Conservation (phyloP, 2,329 filamentous ascomycete species). For the Cercospora sp. region DNA sequence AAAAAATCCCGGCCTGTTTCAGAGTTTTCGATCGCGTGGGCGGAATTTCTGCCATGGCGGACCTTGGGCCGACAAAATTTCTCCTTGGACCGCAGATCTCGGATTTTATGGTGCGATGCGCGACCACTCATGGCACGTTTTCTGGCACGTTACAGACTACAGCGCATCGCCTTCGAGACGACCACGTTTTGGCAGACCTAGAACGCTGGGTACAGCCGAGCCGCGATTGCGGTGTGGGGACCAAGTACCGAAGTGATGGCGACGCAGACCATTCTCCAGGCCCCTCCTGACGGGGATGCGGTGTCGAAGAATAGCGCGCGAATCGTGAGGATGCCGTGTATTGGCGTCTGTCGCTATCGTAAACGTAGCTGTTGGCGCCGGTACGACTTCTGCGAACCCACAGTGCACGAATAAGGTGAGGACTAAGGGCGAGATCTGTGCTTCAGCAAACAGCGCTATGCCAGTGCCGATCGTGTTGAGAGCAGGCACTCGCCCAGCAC, state of each 20-base stretch:
- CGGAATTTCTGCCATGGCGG: neutral
- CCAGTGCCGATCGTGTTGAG: conserved; percentile 2
- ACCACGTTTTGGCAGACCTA: neutral
- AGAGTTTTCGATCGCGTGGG: neutral
- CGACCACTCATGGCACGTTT: neutral
- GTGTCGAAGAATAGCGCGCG: neutral
- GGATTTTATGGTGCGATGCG: neutral
- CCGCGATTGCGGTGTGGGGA: neutral
- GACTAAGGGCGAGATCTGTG: neutral
- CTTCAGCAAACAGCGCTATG: neutral
- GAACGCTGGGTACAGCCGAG: neutral
- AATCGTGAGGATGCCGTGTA: neutral
- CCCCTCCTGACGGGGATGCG: neutral
- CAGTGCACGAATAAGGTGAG: neutral
- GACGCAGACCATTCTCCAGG: neutral
- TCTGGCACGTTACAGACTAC: neutral
- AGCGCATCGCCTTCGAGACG: neutral
- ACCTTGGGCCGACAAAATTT: neutral
- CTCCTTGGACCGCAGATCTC: neutral
- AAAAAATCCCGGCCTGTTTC: neutral
- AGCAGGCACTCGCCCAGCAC: neutral
- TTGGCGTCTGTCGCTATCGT: neutral
- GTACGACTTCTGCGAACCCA: neutral
- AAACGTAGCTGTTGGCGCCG: neutral
- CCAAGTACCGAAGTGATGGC: neutral